phyloP scores from a whole-genome alignment of 176 grass and related monocot species.

The Thalia dealbata region DNA sequence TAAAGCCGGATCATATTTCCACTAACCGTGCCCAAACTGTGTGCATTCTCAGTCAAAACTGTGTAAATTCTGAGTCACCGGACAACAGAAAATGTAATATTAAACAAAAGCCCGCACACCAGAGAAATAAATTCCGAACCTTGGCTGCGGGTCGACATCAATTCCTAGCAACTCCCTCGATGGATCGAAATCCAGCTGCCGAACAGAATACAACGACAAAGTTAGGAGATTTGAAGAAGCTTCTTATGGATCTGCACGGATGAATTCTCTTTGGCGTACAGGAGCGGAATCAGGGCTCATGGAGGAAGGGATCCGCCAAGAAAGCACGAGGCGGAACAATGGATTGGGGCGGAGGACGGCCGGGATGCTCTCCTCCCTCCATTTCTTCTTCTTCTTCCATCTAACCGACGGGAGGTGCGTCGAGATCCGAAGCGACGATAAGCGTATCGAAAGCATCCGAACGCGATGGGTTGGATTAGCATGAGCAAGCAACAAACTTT shows the following conservation, averaged over 20 bases:
- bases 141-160: constrained; percentile 26
- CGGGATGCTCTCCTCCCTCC: too few species aligned
- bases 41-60: too few species aligned
- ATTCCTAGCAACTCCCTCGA: constrained; percentile 37
- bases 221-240: not conserved
- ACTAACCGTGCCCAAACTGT: not conserved
- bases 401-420: not conserved
- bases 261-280: not conserved
- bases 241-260: not conserved
- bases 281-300: constrained; percentile 8
- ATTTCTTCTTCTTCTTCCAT: too few species aligned
- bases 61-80: too few species aligned
- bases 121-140: constrained; percentile 19
- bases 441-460: not conserved
- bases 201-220: constrained; percentile 5
- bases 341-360: constrained; percentile 1
- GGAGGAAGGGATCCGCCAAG: constrained; percentile 14
- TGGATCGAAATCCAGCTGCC: constrained; percentile 46
- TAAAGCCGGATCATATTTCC: not conserved
- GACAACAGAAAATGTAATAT: too few species aligned
- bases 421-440: not conserved
- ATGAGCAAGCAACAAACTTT: too few species aligned
- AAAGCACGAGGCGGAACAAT: constrained; percentile 10
- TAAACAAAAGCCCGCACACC: not conserved
- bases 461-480: too few species aligned